Evolutionary conservation across 345 rosid genomes (phyloP).

Genomic region (Murraya koenigii): DNA sequence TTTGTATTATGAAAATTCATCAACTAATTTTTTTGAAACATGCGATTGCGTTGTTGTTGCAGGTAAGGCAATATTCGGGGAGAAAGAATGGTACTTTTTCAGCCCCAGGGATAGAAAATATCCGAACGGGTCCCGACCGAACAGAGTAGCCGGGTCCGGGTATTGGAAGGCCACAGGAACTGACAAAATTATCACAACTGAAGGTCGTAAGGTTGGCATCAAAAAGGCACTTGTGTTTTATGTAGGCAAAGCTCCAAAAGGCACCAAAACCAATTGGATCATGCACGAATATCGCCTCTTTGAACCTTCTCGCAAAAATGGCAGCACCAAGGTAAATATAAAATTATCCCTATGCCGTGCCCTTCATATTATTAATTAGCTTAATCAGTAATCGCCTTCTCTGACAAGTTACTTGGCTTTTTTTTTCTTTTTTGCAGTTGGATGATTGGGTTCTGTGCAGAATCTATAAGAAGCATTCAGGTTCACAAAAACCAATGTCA

Average conservation of each 20-base stretch:
- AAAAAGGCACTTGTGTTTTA: conserved; percentile 94
- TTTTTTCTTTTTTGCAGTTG: conserved; percentile 36
- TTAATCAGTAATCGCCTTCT: neutral
- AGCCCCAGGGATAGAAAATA: conserved; percentile 30
- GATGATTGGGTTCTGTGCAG: conserved; percentile 98
- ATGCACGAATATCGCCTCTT: conserved; percentile 95
- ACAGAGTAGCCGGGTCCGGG: conserved; percentile 89
- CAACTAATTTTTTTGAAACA: neutral
- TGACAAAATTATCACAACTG: conserved; percentile 67
- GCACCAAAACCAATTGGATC: conserved; percentile 97
- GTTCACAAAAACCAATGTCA: conserved; percentile 50
- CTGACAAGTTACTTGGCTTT: neutral
- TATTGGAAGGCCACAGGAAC: conserved; percentile 99
- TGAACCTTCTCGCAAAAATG: conserved; percentile 51
- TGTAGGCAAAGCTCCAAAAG: conserved; percentile 91
- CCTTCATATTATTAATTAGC: too few relatives aligned
- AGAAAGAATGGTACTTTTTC: conserved; percentile 27
- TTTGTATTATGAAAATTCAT: neutral
- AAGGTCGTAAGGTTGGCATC: conserved; percentile 80
- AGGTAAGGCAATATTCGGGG: conserved; percentile 92
- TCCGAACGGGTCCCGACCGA: conserved; percentile 94
- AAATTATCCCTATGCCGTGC: too few relatives aligned
- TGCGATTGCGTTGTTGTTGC: neutral
- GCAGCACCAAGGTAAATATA: conserved; percentile 61
- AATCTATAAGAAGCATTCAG: conserved; percentile 75